phyloP scores from a whole-genome alignment of 2,329 filamentous ascomycete genomes.

The Pseudocercospora vitis region DNA sequence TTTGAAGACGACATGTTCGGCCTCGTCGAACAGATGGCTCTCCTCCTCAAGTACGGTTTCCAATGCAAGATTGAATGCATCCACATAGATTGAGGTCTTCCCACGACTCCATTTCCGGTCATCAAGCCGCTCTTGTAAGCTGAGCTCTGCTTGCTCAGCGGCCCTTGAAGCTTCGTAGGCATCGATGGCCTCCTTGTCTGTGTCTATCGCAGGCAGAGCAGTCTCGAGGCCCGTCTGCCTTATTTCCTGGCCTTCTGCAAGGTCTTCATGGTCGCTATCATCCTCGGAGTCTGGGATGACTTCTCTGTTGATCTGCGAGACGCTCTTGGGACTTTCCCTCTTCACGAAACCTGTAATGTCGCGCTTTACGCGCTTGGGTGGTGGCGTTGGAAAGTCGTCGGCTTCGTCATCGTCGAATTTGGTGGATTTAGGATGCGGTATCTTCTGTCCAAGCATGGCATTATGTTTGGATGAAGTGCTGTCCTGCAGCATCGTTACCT shows the following conservation, averaged over 20 bases:
- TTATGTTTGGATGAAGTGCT: slow-evolving; percentile 49
- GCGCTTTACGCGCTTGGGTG: slow-evolving; percentile 46
- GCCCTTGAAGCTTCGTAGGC: slow-evolving; percentile 72
- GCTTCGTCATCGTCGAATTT: slow-evolving; percentile 41
- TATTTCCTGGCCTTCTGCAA: slow-evolving; percentile 29
- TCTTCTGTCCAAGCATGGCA: slow-evolving; percentile 48
- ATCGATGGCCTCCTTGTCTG: slow-evolving; percentile 70
- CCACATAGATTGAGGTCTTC: slow-evolving; percentile 89
- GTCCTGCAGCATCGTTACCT: slow-evolving; percentile 37
- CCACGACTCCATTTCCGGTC: slow-evolving; percentile 69
- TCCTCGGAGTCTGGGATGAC: slow-evolving; percentile 36
- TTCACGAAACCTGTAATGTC: slow-evolving; percentile 24
- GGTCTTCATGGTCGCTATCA: slow-evolving; percentile 34
- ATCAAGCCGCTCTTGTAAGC: slow-evolving; percentile 52
- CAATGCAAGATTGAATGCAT: slow-evolving; percentile 91
- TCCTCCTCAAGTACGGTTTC: slow-evolving; percentile 89
- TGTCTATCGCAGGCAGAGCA: slow-evolving; percentile 66
- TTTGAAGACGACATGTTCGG: slow-evolving; percentile 73
- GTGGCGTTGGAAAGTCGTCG: slow-evolving; percentile 39
- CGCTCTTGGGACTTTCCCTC: slow-evolving; percentile 31
- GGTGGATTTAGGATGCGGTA: slow-evolving; percentile 48
- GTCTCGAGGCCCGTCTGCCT: slow-evolving; percentile 68
- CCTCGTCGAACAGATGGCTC: slow-evolving; percentile 78
- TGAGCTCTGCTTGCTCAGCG: slow-evolving; percentile 49
- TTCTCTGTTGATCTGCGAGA: slow-evolving; percentile 17